Percentiles rank a stretch among this genome's conserved stretches.
Conservation (phyloP, 1,139 yeast species). For the Arxiozyma slooffiae region DNA sequence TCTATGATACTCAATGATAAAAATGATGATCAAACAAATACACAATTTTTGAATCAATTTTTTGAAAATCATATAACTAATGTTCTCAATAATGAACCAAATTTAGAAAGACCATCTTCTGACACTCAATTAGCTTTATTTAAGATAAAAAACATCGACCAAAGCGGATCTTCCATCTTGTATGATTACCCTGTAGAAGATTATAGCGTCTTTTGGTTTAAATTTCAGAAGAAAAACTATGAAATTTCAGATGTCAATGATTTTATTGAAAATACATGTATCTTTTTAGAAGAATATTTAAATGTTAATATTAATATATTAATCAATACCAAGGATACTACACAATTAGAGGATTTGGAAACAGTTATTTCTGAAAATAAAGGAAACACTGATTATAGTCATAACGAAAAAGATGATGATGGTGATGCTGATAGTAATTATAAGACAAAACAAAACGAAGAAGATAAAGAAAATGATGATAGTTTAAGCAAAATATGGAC, state of each 20-base stretch:
- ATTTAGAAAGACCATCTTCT: constrained; percentile 3
- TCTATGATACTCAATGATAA: constrained; percentile 7
- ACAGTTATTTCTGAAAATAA: not conserved
- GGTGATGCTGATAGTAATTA: not conserved
- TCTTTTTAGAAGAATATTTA: constrained; percentile 19
- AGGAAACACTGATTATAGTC: not conserved
- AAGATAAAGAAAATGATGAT: constrained; percentile 20
- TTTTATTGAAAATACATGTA: constrained; percentile 17
- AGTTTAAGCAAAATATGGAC: constrained; percentile 28
- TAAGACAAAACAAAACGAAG: constrained; percentile 5
- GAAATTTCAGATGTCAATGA: constrained; percentile 19
- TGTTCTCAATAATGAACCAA: constrained; percentile 10
- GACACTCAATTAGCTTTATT: constrained; percentile 2
- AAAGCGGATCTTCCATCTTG: constrained; percentile 14
- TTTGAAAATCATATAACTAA: constrained; percentile 12
- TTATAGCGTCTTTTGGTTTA: constrained; percentile 17
- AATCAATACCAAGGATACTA: constrained; percentile 10
- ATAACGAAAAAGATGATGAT: too few relatives aligned
- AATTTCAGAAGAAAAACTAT: constrained; percentile 17
- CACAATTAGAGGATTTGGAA: constrained; percentile 5
- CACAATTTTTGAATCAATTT: constrained; percentile 16
- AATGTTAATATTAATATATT: constrained; percentile 14
- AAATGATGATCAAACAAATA: not conserved
- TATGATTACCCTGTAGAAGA: constrained; percentile 14
- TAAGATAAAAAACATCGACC: constrained; percentile 12